A percentile compares a stretch with the other conserved stretches of the same genome.
Conservation (phyloP, 208 protist genomes). For the Leishmania tropica region DNA sequence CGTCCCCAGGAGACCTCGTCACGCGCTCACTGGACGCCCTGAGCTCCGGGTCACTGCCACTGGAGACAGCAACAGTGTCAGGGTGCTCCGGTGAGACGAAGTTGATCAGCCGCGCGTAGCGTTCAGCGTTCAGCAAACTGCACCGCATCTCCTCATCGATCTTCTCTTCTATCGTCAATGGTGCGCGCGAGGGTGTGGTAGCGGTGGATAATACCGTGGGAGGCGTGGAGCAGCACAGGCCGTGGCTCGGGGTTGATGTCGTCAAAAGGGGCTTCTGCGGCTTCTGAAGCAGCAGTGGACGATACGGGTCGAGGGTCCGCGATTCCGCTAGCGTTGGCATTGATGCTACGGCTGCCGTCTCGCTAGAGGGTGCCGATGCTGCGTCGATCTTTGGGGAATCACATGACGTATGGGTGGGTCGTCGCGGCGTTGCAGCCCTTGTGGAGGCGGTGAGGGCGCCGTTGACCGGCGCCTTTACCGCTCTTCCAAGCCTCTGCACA, state of each 20-base stretch:
- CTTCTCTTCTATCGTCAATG: background rate
- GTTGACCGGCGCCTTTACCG: background rate
- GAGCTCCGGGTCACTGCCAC: background rate
- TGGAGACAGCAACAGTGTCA: no score
- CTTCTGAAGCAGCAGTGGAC: background rate
- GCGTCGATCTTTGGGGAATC: background rate
- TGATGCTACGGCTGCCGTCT: background rate
- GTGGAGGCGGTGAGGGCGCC: background rate
- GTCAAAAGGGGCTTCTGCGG: no score
- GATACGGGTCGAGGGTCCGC: background rate
- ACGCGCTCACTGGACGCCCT: background rate
- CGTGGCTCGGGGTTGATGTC: background rate
- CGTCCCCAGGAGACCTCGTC: background rate
- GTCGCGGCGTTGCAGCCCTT: background rate
- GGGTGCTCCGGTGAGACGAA: background rate
- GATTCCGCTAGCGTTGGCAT: background rate
- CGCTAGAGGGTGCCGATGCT: background rate
- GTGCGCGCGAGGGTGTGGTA: background rate
- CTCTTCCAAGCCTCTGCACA: background rate
- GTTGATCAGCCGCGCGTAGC: background rate
- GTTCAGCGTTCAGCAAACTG: background rate
- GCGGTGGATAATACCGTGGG: background rate
- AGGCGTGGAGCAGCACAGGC: background rate
- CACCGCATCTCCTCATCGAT: constrained; percentile 3
- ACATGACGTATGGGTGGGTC: background rate